Evolutionary conservation across 129 eudicot genomes (phyloP), one percentile per base, ranked within the genome.

Genomic region (Calendula officinalis): DNA sequence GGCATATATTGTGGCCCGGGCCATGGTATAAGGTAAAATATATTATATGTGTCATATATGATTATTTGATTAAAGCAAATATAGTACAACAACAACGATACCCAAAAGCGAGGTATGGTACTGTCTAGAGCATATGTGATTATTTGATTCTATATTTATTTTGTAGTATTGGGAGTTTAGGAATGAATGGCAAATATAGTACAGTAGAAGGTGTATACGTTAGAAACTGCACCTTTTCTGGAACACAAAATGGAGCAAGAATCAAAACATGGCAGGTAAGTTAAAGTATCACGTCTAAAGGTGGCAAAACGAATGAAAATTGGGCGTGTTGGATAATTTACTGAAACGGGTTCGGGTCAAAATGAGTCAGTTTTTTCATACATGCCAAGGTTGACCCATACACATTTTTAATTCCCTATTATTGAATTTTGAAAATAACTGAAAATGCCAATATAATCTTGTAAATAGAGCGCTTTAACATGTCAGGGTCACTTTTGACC

Each of bases 251-350:
- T 52, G 95, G 95, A 56, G 82, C 71, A 0, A 67, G 89, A 64
- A 86, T 86, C 71, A 86, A 86, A 61, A 77, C 95, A 64, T 86
- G 95, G 95, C 86, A 80, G 86, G 94, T 86, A 75, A 17, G 53
- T 45, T 30, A 10, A 58, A 13, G 10, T 75, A 0, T 22, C 51
- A 4, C 5, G 1, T 52, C 14, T 52, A 0, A 15, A 15, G 5
- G 10, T 15, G 6, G 17, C 42, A 33, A 13, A 8, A 56, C 2
- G 2, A 5, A 56, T 3, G 30, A 9, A 51, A 6, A 9, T 15
- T 33, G 2, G 7, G 8, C 1, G 7, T 7, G 56, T 6, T 51
- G 56, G 4, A 6, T 50, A 15, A 5, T 14, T 50, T 50, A 5
- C 3, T 14, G 56, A 13, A 50, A 49, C 13, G 14, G 14, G 14